Evolutionary conservation across 2,329 filamentous ascomycete genomes (phyloP).

Genomic region (Exophiala mesophila): DNA sequence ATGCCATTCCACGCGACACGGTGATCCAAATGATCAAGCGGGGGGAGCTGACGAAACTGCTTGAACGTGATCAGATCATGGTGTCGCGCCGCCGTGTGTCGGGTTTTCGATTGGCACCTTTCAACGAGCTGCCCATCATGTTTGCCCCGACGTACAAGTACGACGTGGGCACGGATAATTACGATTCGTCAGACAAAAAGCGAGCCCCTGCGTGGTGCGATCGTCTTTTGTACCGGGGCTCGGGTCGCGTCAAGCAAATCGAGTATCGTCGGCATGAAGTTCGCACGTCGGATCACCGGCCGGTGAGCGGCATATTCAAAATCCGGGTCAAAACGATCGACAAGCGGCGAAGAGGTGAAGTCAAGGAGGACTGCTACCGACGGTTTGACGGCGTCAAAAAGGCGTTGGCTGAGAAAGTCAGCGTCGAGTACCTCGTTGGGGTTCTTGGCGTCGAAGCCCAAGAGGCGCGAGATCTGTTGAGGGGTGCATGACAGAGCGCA

Average conservation of each 20-base stretch:
- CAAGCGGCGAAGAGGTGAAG: conserved; percentile 57
- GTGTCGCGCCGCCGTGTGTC: conserved; percentile 86
- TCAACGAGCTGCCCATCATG: conserved; percentile 83
- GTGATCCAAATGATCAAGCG: conserved; percentile 80
- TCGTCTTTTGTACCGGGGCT: conserved; percentile 76
- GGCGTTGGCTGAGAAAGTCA: conserved; percentile 20
- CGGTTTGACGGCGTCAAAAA: conserved; percentile 61
- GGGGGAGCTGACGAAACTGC: conserved; percentile 75
- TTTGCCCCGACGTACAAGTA: conserved; percentile 99
- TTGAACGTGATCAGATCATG: conserved; percentile 89
- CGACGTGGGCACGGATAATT: conserved; percentile 88
- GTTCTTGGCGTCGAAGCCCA: conserved; percentile 14
- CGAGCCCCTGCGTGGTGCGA: conserved; percentile 96
- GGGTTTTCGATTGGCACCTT: conserved; percentile 79
- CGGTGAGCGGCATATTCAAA: conserved; percentile 79
- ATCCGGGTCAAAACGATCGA: conserved; percentile 80
- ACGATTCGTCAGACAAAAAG: conserved; percentile 92
- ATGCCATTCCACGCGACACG: conserved; percentile 90
- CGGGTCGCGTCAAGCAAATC: conserved; percentile 76
- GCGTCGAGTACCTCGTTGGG: conserved; percentile 20
- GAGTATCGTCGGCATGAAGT: conserved; percentile 89
- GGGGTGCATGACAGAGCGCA: too few relatives aligned
- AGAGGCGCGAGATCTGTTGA: conserved; percentile 8
- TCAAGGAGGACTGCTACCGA: conserved; percentile 69
- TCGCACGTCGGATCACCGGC: conserved; percentile 83